phyloP scores from a whole-genome alignment of 192 early-diverging fungal genomes.

The Coemansia sp. region DNA sequence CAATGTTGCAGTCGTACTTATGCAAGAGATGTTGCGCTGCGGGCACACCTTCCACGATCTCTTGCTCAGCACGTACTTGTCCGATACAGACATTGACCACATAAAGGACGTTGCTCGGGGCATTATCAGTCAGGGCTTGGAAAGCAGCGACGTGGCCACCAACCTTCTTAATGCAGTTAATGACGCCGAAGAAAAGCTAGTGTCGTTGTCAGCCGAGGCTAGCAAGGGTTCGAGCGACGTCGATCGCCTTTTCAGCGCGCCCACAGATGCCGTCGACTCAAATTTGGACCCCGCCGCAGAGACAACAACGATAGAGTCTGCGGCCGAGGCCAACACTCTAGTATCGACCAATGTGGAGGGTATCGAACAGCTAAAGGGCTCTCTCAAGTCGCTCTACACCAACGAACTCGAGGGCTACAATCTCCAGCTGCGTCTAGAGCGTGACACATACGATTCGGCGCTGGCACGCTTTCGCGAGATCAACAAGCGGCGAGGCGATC shows the following conservation, averaged over 20 bases:
- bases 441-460: slow-evolving; percentile 75
- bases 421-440: slow-evolving; percentile 80
- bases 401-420: slow-evolving; percentile 65
- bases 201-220: slow-evolving; percentile 11
- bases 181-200: slow-evolving; percentile 35
- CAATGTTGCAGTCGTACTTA: slow-evolving; percentile 48
- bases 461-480: slow-evolving; percentile 64
- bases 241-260: too few relatives aligned
- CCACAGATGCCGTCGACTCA: neutral
- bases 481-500: slow-evolving; percentile 60
- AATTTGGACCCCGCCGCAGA: neutral
- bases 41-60: slow-evolving; percentile 44
- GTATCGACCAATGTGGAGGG: slow-evolving; percentile 66
- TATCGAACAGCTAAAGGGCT: slow-evolving; percentile 71
- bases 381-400: slow-evolving; percentile 62
- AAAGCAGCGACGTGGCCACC: slow-evolving; percentile 29
- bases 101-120: slow-evolving; percentile 49
- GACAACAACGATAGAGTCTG: slow-evolving; percentile 1
- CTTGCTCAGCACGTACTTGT: slow-evolving; percentile 54
- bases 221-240: neutral
- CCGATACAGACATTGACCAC: slow-evolving; percentile 42
- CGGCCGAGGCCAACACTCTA: slow-evolving; percentile 31
- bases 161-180: slow-evolving; percentile 36
- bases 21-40: slow-evolving; percentile 54
- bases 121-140: slow-evolving; percentile 24